phyloP scores from a whole-genome alignment of 2,329 filamentous ascomycete species.

The Cercospora janseana region DNA sequence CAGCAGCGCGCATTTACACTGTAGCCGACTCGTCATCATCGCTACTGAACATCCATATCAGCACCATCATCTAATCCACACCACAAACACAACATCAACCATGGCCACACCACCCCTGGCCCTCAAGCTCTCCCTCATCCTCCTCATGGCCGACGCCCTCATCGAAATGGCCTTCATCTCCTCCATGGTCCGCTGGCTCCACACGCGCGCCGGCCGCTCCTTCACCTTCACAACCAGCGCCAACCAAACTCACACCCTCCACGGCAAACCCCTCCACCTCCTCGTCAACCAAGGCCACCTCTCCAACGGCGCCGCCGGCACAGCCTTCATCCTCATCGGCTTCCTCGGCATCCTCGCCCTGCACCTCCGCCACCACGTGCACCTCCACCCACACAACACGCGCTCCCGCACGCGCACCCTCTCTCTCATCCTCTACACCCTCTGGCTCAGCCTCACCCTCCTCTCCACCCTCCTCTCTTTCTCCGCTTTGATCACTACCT shows the following conservation, averaged over 20 bases:
- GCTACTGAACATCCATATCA: not conserved
- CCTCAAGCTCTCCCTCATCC: slow-evolving; percentile 21
- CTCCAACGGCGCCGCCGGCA: slow-evolving; percentile 35
- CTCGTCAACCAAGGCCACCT: slow-evolving; percentile 35
- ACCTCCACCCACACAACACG: not conserved
- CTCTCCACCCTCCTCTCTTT: slow-evolving; percentile 29
- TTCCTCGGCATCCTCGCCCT: slow-evolving; percentile 31
- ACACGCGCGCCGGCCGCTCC: slow-evolving; percentile 27
- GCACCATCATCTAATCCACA: not conserved
- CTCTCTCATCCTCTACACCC: slow-evolving; percentile 18
- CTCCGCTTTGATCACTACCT: slow-evolving; percentile 31
- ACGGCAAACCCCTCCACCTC: slow-evolving; percentile 43
- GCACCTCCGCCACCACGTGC: slow-evolving; percentile 20
- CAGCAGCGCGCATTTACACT: not conserved
- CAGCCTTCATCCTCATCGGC: slow-evolving; percentile 34
- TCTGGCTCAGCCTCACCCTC: slow-evolving; percentile 30
- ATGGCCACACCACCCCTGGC: slow-evolving; percentile 17
- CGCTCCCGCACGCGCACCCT: slow-evolving; percentile 1
- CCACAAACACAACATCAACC: not conserved
- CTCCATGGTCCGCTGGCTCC: slow-evolving; percentile 34
- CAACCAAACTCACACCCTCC: slow-evolving; percentile 38
- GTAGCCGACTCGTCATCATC: too few species aligned
- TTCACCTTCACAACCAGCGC: slow-evolving; percentile 26
- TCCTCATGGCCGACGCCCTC: slow-evolving; percentile 31
- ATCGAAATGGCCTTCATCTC: slow-evolving; percentile 33